Evolutionary conservation across 2,329 filamentous ascomycete species (phyloP).

Genomic region (Ciborinia camelliae): DNA sequence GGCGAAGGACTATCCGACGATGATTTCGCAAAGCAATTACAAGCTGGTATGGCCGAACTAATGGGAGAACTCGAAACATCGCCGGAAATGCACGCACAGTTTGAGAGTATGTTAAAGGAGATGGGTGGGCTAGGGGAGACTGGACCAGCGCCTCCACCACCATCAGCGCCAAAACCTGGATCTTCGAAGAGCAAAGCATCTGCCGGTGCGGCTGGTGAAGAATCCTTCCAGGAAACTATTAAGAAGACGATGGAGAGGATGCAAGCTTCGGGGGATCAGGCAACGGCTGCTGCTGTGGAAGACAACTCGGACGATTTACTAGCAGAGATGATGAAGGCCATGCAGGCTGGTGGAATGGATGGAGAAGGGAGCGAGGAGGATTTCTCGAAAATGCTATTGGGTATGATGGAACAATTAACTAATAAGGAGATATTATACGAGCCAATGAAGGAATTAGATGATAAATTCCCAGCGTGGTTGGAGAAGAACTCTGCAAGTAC

Average conservation of each 20-base stretch:
- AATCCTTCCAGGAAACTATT: conserved; percentile 88
- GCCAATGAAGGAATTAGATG: conserved; percentile 94
- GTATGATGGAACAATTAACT: conserved; percentile 98
- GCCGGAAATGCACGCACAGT: conserved; percentile 72
- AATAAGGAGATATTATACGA: conserved; percentile 98
- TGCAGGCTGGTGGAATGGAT: conserved; percentile 63
- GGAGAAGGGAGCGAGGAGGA: conserved; percentile 69
- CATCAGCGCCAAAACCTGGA: conserved; percentile 21
- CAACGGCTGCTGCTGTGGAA: conserved; percentile 70
- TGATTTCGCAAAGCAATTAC: conserved; percentile 81
- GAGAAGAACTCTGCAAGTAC: conserved; percentile 67
- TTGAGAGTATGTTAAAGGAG: conserved; percentile 74
- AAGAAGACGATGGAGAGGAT: conserved; percentile 93
- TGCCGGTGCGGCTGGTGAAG: conserved; percentile 44
- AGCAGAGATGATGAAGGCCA: conserved; percentile 86
- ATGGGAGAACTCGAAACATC: conserved; percentile 67
- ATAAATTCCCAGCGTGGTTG: conserved; percentile 90
- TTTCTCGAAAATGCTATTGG: conserved; percentile 90
- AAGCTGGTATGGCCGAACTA: conserved; percentile 83
- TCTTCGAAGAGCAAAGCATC: conserved; percentile 19
- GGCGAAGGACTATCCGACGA: conserved; percentile 58
- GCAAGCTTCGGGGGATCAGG: conserved; percentile 82
- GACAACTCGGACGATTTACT: conserved; percentile 74
- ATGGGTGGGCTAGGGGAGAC: conserved; percentile 52
- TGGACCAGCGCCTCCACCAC: conserved; percentile 25